Evolutionary conservation across 2,329 filamentous ascomycete genomes (phyloP), one percentile per base, ranked within the genome.

Genomic region (Raffaelea arxii): DNA sequence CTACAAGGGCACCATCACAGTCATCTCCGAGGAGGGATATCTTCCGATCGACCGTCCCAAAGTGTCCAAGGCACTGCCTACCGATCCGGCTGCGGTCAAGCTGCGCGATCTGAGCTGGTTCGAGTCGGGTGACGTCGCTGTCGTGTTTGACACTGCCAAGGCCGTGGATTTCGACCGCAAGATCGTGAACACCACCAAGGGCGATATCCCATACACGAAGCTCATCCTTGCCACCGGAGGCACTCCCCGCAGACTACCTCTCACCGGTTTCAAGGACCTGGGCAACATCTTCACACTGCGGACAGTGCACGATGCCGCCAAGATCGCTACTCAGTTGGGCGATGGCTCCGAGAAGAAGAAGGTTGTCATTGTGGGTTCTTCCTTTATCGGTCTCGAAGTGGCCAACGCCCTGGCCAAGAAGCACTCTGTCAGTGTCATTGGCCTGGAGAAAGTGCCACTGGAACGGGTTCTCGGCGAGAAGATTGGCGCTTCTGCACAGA

Each of bases 321-420:
- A 73, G 49, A 96, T 98, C 54, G 73, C 88, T 23, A 74, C 71
- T 1, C 87, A 88, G 6, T 85, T 94, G 41, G 88, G 88, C 25
- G 72, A 79, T 38, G 84, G 42, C 14, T 12, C 21, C 24, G 22
- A 25, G 25, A 44, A 45, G 32, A 96, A 95, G 74, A 96, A 95
- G 65, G 80, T 98, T 54, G 88, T 95, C 41, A 74, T 98, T 14
- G 74, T 98, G 46, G 92, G 92, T 36, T 91, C 85, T 49, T 94
- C 88, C 1, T 98, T 98, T 65, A 98, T 98, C 59, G 92, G 92
- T 36, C 94, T 98, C 86, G 92, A 98, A 65, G 78, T 94, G n/a
- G 91, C 86, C 51, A 92, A 90, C 53, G 83, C 94, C 0, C 82
- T 84, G 0, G 67, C 77, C 39, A 84, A 84, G 56, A 84, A 84